Base-by-base conservation (phyloP, 768 basidiomycete species). In the Panus rudis region DNA sequence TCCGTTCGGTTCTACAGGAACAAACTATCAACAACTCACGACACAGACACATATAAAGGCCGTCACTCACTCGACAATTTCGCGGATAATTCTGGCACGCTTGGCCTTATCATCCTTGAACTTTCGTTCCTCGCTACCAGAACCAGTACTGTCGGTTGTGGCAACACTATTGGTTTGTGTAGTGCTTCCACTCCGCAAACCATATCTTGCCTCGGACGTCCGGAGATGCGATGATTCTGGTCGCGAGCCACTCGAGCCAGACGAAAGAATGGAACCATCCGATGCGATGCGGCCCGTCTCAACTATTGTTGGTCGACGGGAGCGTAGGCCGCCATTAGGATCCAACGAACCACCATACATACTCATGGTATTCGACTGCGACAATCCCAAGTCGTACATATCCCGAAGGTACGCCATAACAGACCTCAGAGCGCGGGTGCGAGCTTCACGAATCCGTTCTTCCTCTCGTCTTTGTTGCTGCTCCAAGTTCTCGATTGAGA, bases 371-470 rank as follows among this genome's bases (percentile, higher is more conserved):
- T 72, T 69, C 13, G 66, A 57, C 55, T 83, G 84, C 16, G 80
- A 75, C 51, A 80, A 62, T 14, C 81, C 82, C 23, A 99, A 70
- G 57, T 99, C 96, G 57, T 92, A 85, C 79, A 99, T 84, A 55
- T 99, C 96, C 54, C 81, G 81, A 16, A 99, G 74, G 63, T 98
- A 99, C 6, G 92, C 90, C 85, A 98, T 93, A 14, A 99, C 79
- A 8, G 88, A 86, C 43, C 88, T 78, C 41, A 99, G 71, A 24
- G 90, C 92, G 33, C 86, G 75, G 54, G 78, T 80, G 58, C 84
- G 84, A 23, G 78, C 72, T 55, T 88, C 85, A 23, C 78, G 72
- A 14, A 71, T 75, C 24, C 79, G 71, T 47, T 86, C 84, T 60
- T 84, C 82, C 63, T 88, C 85, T 42, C 73, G 75, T 27, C 77